Percentiles rank a stretch among this genome's conserved stretches.
Evolutionary conservation across 2,329 filamentous ascomycete species (phyloP).

Genomic region (Colletotrichum chrysophilum): DNA sequence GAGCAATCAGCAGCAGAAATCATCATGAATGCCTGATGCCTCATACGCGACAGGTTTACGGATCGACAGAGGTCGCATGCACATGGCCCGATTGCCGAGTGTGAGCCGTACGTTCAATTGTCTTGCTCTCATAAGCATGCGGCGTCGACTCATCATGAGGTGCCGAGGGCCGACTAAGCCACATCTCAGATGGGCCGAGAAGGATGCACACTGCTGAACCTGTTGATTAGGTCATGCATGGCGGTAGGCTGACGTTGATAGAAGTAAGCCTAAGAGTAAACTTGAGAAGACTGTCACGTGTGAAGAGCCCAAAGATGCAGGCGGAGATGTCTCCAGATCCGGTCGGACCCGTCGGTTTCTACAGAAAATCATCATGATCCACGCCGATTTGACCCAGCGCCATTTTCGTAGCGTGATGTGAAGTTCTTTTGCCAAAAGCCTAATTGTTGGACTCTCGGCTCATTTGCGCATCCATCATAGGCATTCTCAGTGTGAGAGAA

Average conservation of each 20-base stretch:
- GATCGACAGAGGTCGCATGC: not conserved
- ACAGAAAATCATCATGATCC: not conserved
- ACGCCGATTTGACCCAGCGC: not conserved
- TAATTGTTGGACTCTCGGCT: not conserved
- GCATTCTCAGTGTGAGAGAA: rapidly evolving
- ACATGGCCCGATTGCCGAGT: not conserved
- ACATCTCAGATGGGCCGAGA: not conserved
- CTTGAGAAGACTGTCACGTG: not conserved
- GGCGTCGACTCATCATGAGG: not conserved
- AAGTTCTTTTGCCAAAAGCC: not conserved
- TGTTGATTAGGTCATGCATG: not conserved
- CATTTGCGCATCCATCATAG: not conserved
- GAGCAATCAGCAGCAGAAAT: not conserved
- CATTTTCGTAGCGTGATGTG: not conserved
- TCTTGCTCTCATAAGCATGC: not conserved
- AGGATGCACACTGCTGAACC: rapidly evolving
- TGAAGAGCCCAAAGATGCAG: not conserved
- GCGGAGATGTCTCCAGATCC: not conserved
- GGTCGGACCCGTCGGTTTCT: not conserved
- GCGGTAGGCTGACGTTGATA: not conserved
- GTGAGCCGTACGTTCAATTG: not conserved
- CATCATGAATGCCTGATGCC: not conserved
- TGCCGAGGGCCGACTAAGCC: not conserved
- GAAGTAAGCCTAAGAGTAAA: not conserved
- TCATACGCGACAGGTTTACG: not conserved